Base-by-base conservation (phyloP, 805 yeast species). In the Metschnikowia santaceciliae region DNA sequence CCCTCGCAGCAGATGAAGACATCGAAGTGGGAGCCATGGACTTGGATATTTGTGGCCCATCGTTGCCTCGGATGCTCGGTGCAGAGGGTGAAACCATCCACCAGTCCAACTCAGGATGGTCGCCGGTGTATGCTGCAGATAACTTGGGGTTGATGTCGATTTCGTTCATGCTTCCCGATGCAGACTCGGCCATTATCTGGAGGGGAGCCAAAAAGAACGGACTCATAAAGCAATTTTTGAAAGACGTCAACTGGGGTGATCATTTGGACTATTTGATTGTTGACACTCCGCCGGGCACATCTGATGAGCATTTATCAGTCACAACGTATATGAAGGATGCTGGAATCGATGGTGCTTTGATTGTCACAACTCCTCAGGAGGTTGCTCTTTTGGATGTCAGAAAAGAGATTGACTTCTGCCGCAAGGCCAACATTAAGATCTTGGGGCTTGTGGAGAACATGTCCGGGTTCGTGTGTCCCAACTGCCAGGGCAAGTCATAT, bases 261-360 rank as follows among this genome's bases (percentile, higher is more conserved):
- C 69, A 58, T 44, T 69, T 88, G 50, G 97, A 94, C 66, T 94
- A 88, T 62, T 74, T 94, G 57, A 79, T 94, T 14, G 86, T 94
- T 15, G 99, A 94, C 62, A 94, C 99, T 0, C 99, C 99, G 0
- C 99, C 99, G 0, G 99, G 99, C 0, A 94, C 99, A 0, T 86
- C 96, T 0, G 99, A 94, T 68, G 99, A 94, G 66, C 99, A 94
- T 69, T 77, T 94, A 39, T 84, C 96, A 6, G 91, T 94, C 32
- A 88, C 91, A 32, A 84, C 88, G 47, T 91, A 88, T 63, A 73
- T 94, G 79, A 87, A 88, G 61, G 96, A 89, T 34, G 82, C 86
- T 4, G 97, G 97, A 0, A 83, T 94, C 1, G 97, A 92, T 65
- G 99, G 99, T 0, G 99, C 99, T 0, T 74, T 94, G 32, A 79